Base-by-base conservation (phyloP, 1,284 basidiomycete genomes). In the Xerocomus amazonicus region DNA sequence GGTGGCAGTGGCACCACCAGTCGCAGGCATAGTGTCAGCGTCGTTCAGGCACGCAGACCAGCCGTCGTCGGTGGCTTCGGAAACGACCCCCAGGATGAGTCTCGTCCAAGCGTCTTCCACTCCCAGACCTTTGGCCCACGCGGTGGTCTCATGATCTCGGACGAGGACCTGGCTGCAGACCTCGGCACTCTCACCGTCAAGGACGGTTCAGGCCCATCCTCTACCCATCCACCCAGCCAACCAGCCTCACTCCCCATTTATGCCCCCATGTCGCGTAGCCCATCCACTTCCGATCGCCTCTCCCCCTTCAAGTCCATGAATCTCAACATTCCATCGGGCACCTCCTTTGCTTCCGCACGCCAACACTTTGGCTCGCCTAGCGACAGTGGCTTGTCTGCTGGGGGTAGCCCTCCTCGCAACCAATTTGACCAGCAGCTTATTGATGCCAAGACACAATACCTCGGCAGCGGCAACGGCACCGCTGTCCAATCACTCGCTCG, bases 11-110 rank as follows among this genome's bases (percentile, higher is more conserved):
- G 91, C 1, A 86, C 88, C 2, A 91, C 90, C 9, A 90, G 87
- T 59, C 74, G 92, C 39, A 73, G 92, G 34, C 92, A 94, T 60
- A 90, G 87, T 53, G 90, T 95, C 55, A 91, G 87, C 51, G 83
- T 93, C 52, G 87, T 92, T 14, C 87, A 85, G 63, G 83, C 86
- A 0, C 75, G 86, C 13, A 70, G 83, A 52, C 82, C 81, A 4
- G 79, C 79, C 48, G 71, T 84, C 52, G 76, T 85, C 1, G 62
- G 45, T 19, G 81, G 83, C 9, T 86, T 90, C 65, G 78, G 75
- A 12, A 65, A 62, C 27, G 77, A 79, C 40, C 64, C 62, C 27
- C 61, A 68, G 36, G 79, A 83, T 35, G 80, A 80, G 36, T 61
- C 68, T 23, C 52, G 55, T 48, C 28, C 60, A 23, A 44, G 35